A percentile compares a stretch with the other conserved stretches of the same genome.
phyloP scores from a whole-genome alignment of 768 basidiomycete species.

The Strobilomyces echinocephalus region DNA sequence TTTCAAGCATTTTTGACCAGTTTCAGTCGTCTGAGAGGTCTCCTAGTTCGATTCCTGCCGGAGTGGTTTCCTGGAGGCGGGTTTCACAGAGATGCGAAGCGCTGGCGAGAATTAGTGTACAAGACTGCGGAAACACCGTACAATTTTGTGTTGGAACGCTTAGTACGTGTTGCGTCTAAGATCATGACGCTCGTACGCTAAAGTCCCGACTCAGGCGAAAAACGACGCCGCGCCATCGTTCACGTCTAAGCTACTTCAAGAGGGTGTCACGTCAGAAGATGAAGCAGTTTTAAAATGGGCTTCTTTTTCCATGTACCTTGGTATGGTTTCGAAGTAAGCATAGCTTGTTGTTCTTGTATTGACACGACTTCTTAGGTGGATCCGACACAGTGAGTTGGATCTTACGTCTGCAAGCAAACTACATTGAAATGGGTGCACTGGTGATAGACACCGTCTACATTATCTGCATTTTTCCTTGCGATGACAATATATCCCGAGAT shows the following conservation, averaged over 20 bases:
- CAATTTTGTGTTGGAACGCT: constrained; percentile 5
- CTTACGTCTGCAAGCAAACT: constrained; percentile 11
- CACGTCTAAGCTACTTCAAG: constrained; percentile 6
- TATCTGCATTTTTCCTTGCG: constrained; percentile 17
- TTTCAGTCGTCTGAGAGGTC: background rate
- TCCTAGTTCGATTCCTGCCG: constrained; percentile 12
- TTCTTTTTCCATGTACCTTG: constrained; percentile 9
- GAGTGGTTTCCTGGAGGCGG: constrained; percentile 19
- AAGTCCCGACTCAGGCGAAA: background rate
- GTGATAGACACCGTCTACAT: constrained; percentile 14
- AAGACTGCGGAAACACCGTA: constrained; percentile 7
- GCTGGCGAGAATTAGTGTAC: background rate
- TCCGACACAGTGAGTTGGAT: constrained; percentile 17
- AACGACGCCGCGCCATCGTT: constrained; percentile 11
- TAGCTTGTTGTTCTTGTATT: too few species aligned
- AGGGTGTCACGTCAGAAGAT: constrained; percentile 2
- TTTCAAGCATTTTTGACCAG: too few species aligned
- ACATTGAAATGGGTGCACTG: background rate
- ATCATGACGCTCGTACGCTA: background rate
- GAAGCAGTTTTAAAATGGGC: constrained; percentile 5
- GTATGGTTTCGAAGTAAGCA: background rate
- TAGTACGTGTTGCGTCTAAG: background rate
- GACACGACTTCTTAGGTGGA: constrained; percentile 20
- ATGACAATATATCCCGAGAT: background rate
- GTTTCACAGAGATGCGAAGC: constrained; percentile 7